Percentiles rank a stretch among this genome's conserved stretches.
Evolutionary conservation across 2,329 filamentous ascomycete species (phyloP).

Genomic region (Colletotrichum graminicola): DNA sequence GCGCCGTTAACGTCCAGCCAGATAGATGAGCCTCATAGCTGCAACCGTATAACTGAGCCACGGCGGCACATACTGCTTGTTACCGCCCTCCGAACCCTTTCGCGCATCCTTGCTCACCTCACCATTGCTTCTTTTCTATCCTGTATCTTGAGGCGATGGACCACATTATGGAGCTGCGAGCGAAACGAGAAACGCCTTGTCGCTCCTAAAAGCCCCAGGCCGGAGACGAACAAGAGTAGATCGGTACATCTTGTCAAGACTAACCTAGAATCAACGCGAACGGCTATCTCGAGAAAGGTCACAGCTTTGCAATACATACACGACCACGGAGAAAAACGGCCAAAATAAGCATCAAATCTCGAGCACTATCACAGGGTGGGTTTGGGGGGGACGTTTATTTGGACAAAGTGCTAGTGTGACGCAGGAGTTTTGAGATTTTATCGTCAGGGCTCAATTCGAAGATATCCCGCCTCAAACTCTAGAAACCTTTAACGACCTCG

Average conservation of each 20-base stretch:
- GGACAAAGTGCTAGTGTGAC: neutral
- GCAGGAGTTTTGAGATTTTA: slow-evolving; percentile 14
- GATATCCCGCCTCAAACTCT: slow-evolving; percentile 13
- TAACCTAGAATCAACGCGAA: neutral
- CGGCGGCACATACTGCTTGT: neutral
- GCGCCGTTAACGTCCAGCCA: neutral
- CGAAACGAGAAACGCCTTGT: neutral
- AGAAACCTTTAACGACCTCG: slow-evolving; percentile 45
- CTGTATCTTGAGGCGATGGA: neutral
- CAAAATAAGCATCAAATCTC: neutral
- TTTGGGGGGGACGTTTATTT: neutral
- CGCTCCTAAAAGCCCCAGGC: neutral
- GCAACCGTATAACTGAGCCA: neutral
- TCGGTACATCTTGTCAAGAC: neutral
- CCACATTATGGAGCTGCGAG: neutral
- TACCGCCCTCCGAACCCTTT: neutral
- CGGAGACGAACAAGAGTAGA: neutral
- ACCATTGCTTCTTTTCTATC: too few relatives aligned
- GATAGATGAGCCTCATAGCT: neutral
- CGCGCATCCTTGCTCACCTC: neutral
- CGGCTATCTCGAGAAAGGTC: neutral
- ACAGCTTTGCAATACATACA: neutral
- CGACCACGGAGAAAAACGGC: neutral
- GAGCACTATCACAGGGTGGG: neutral
- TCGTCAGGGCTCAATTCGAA: slow-evolving; percentile 1